Base-by-base conservation (phyloP, 495 filamentous ascomycete genomes). In the Aspergillus nidulans region DNA sequence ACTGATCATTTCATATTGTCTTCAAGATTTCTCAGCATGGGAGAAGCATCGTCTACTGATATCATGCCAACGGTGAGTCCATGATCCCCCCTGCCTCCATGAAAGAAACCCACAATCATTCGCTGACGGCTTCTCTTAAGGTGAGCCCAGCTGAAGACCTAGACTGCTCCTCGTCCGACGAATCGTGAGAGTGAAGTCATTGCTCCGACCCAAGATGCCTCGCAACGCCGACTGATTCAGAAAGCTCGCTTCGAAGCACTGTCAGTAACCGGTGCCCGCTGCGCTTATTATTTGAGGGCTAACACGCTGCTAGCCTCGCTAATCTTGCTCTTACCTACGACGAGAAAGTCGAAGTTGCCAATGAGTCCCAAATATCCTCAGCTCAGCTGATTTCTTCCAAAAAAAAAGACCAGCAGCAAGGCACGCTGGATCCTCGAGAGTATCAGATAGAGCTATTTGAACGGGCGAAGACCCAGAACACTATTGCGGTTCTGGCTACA, bases 391-490 rank as follows among this genome's bases (percentile, higher is more conserved):
- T 81, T 43, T 63, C 67, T n/a, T 73, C 70, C 30, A 65, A 76
- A n/a, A n/a, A n/a, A n/a, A n/a, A n/a, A 52, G 75, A 79, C 20
- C 60, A 55, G 1, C 65, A 58, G 2, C 39, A 49, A 8, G 68
- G 61, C 0, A 89, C 88, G 53, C 77, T 82, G 13, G 85, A 82
- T 55, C 89, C 95, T 13, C 78, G 94, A 28, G 90, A 95, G 60
- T 98, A 97, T 63, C 94, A 98, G 67, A 74, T 88, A 26, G 92
- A 97, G 67, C 79, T 98, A 0, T 97, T 95, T 63, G 90, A 97
- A 69, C 81, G 81, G 58, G 92, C 94, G 18, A 96, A 95, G 66
- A 58, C 79, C 18, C 79, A 88, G 61, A 98, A 98, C 61, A 92
- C 85, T 13, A 95, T 98, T 63, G 94, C 92, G 2, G 95, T 98